A percentile compares a stretch with the other conserved stretches of the same genome.
phyloP scores from a whole-genome alignment of 352 stramenopile genomes.

The Aphanomyces invadans region DNA sequence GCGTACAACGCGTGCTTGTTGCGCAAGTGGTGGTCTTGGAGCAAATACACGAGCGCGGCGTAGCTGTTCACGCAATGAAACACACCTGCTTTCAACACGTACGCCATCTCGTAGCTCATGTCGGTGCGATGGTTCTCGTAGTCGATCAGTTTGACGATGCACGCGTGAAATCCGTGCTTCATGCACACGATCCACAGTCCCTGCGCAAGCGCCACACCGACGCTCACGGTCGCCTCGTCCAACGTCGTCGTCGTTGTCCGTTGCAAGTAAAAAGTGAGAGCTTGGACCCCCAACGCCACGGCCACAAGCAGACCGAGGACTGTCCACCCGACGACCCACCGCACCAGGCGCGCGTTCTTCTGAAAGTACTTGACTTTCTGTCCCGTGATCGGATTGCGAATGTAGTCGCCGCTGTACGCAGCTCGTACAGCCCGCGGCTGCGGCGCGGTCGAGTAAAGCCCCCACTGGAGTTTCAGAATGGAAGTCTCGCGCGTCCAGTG shows the following conservation, averaged over 20 bases:
- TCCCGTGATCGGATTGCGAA: slow-evolving; percentile 72
- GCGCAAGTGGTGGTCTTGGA: neutral
- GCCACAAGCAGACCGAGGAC: slow-evolving; percentile 69
- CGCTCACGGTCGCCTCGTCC: slow-evolving; percentile 45
- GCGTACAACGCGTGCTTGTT: slow-evolving; percentile 9
- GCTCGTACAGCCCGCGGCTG: slow-evolving; percentile 57
- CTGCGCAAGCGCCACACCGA: slow-evolving; percentile 53
- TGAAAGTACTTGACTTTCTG: slow-evolving; percentile 63
- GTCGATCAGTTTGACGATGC: slow-evolving; percentile 83
- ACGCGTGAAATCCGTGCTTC: slow-evolving; percentile 85
- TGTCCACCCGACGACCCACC: slow-evolving; percentile 65
- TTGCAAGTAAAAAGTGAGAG: slow-evolving; percentile 61
- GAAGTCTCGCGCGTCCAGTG: slow-evolving; percentile 84
- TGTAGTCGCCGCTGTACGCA: slow-evolving; percentile 40
- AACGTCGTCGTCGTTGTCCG: slow-evolving; percentile 48
- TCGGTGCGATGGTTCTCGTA: slow-evolving; percentile 92
- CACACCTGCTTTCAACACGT: slow-evolving; percentile 91
- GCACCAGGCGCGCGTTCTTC: slow-evolving; percentile 59
- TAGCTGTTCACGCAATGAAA: slow-evolving; percentile 96
- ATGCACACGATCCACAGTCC: slow-evolving; percentile 80
- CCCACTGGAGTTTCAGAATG: slow-evolving; percentile 76
- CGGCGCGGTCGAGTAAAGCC: slow-evolving; percentile 57
- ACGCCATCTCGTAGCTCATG: slow-evolving; percentile 82
- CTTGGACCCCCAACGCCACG: slow-evolving; percentile 62
- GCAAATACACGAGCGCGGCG: slow-evolving; percentile 66